Evolutionary conservation across 768 basidiomycete genomes (phyloP).

Genomic region (Austroboletus eburneus): DNA sequence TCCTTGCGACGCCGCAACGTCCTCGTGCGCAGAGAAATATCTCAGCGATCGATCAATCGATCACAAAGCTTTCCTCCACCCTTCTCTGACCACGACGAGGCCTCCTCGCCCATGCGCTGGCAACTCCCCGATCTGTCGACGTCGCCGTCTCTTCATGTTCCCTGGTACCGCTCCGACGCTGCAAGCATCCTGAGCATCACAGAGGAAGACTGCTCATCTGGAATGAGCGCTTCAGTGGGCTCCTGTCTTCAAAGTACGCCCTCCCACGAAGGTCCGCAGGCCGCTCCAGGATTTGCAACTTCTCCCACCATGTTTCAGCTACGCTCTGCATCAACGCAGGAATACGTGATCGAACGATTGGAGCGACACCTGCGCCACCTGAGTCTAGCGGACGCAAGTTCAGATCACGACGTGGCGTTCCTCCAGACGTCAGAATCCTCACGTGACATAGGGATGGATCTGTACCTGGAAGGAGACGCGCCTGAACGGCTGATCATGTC

Average conservation of each 20-base stretch:
- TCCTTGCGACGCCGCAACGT: conserved; percentile 13
- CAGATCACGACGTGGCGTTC: background rate
- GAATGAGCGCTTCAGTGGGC: conserved; percentile 11
- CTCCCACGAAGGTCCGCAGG: background rate
- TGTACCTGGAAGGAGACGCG: background rate
- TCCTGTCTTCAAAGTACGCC: background rate
- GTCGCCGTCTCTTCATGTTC: background rate
- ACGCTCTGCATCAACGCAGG: conserved; percentile 15
- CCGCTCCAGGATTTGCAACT: conserved; percentile 5
- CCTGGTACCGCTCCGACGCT: conserved; percentile 3
- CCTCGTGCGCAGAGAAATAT: conserved; percentile 2
- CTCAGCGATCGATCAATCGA: background rate
- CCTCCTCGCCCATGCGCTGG: background rate
- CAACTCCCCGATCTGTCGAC: conserved; percentile 1
- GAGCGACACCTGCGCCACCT: conserved; percentile 19
- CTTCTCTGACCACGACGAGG: conserved; percentile 2
- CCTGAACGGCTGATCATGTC: no score
- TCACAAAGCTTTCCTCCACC: conserved; percentile 3
- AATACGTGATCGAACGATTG: conserved; percentile 19
- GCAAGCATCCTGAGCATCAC: conserved; percentile 6
- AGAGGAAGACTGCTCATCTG: conserved; percentile 9
- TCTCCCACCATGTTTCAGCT: conserved; percentile 20
- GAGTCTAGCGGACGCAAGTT: conserved; percentile 12
- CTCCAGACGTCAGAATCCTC: background rate
- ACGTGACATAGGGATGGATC: conserved; percentile 7